Conservation (phyloP, 2,329 filamentous ascomycete genomes). For the Venturia carpophila region DNA sequence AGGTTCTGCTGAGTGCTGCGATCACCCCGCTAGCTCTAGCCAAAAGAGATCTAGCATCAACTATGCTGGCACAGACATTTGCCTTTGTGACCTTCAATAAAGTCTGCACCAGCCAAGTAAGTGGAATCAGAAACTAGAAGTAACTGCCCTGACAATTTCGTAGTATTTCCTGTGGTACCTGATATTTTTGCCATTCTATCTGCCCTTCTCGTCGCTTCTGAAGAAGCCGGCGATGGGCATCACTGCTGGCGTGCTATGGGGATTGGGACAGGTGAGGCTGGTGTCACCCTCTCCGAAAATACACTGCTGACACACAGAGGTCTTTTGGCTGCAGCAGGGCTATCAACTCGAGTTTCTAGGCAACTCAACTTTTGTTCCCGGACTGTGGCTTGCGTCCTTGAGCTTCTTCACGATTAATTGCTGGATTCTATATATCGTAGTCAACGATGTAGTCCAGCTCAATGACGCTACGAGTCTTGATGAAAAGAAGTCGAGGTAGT, state of each 20-base stretch:
- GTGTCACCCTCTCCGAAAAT: background rate
- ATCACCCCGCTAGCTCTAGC: slow-evolving; percentile 68
- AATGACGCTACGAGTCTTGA: background rate
- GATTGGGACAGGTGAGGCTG: slow-evolving; percentile 55
- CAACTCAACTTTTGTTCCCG: slow-evolving; percentile 73
- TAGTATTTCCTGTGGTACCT: slow-evolving; percentile 99
- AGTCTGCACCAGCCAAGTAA: slow-evolving; percentile 93
- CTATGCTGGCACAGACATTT: slow-evolving; percentile 92
- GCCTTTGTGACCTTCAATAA: slow-evolving; percentile 98
- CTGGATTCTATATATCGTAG: slow-evolving; percentile 76
- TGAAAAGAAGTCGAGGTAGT: background rate
- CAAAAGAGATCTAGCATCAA: slow-evolving; percentile 70
- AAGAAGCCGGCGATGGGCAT: slow-evolving; percentile 53
- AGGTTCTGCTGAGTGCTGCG: slow-evolving; percentile 70
- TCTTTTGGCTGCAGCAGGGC: slow-evolving; percentile 43
- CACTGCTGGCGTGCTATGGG: slow-evolving; percentile 62
- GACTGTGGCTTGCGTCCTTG: slow-evolving; percentile 68
- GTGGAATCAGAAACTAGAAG: slow-evolving; percentile 24
- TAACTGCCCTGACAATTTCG: slow-evolving; percentile 10
- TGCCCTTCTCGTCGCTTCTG: slow-evolving; percentile 70
- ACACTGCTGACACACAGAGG: slow-evolving; percentile 22
- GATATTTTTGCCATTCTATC: slow-evolving; percentile 83
- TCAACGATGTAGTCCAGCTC: slow-evolving; percentile 50
- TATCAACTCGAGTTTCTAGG: slow-evolving; percentile 55
- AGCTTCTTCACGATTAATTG: slow-evolving; percentile 79